Conservation (phyloP, 2,329 filamentous ascomycete genomes). For the Xylariaceae sp. region DNA sequence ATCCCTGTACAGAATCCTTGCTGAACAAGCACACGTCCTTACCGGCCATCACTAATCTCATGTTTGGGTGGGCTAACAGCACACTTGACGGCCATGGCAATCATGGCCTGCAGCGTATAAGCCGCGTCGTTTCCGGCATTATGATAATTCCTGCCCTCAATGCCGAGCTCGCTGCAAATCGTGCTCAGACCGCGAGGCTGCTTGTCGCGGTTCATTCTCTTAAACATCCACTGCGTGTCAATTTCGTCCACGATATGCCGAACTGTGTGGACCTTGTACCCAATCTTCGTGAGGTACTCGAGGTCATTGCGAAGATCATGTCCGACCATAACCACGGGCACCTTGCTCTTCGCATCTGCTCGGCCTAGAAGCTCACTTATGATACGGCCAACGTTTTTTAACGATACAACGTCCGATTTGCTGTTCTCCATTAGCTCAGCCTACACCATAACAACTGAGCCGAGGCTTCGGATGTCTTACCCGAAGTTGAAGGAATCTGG, state of each 20-base stretch:
- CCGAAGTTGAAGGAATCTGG: slow-evolving; percentile 73
- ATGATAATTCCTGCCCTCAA: slow-evolving; percentile 64
- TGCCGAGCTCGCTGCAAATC: slow-evolving; percentile 60
- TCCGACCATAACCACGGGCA: slow-evolving; percentile 67
- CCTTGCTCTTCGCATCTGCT: slow-evolving; percentile 19
- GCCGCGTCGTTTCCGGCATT: slow-evolving; percentile 84
- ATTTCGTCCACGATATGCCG: slow-evolving; percentile 56
- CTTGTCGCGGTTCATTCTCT: slow-evolving; percentile 50
- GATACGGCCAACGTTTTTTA: slow-evolving; percentile 31
- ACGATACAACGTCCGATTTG: slow-evolving; percentile 38
- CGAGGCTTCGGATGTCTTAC: slow-evolving; percentile 36
- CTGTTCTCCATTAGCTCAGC: slow-evolving; percentile 29
- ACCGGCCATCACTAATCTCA: slow-evolving; percentile 10
- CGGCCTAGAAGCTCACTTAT: slow-evolving; percentile 37
- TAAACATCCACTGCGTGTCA: slow-evolving; percentile 70
- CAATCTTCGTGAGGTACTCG: slow-evolving; percentile 58
- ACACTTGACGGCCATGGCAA: slow-evolving; percentile 52
- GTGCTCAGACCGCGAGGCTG: slow-evolving; percentile 52
- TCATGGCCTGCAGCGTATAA: slow-evolving; percentile 69
- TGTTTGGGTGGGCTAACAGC: slow-evolving; percentile 15
- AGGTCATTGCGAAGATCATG: slow-evolving; percentile 68
- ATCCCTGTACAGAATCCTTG: slow-evolving; percentile 1
- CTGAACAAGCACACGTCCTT: neutral
- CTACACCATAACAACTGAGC: neutral
- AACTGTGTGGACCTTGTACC: slow-evolving; percentile 53